phyloP scores from a whole-genome alignment of 2,329 filamentous ascomycete species.

The Sporothrix phasma region DNA sequence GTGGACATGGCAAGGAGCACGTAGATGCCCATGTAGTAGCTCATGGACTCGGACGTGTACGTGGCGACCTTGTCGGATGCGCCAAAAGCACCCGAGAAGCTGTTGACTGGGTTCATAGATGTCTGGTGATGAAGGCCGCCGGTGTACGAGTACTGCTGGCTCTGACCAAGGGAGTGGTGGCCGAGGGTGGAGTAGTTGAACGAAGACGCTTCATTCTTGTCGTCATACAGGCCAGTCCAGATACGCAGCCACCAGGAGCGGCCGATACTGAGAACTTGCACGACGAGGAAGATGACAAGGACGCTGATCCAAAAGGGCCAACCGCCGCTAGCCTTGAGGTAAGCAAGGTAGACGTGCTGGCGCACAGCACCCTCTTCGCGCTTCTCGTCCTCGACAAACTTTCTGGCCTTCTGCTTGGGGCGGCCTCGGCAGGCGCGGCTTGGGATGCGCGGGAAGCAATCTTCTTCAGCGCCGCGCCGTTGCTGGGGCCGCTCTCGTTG shows the following conservation, averaged over 20 bases:
- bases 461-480: conserved; percentile 20
- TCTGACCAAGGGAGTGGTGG: conserved; percentile 2
- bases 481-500: conserved; percentile 39
- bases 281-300: conserved; percentile 42
- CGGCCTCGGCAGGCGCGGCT: background rate
- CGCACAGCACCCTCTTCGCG: conserved; percentile 62
- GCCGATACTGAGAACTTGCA: conserved; percentile 45
- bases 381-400: conserved; percentile 69
- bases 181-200: conserved; percentile 12
- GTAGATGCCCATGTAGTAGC: conserved; percentile 61
- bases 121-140: conserved; percentile 37
- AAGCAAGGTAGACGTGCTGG: conserved; percentile 54
- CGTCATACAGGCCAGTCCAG: conserved; percentile 44
- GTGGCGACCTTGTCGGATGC: background rate
- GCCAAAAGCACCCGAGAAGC: background rate
- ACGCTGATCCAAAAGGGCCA: conserved; percentile 48
- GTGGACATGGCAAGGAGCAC: conserved; percentile 47
- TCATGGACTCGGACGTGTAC: conserved; percentile 30
- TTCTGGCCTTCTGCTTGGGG: conserved; percentile 47
- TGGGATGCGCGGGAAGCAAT: conserved; percentile 10
- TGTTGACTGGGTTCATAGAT: conserved; percentile 28
- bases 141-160: conserved; percentile 29
- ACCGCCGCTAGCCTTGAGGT: conserved; percentile 57
- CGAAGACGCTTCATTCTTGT: conserved; percentile 19
- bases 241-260: conserved; percentile 55